Evolutionary conservation across 495 filamentous ascomycete genomes (phyloP).

Genomic region (Articulospora tetracladia): DNA sequence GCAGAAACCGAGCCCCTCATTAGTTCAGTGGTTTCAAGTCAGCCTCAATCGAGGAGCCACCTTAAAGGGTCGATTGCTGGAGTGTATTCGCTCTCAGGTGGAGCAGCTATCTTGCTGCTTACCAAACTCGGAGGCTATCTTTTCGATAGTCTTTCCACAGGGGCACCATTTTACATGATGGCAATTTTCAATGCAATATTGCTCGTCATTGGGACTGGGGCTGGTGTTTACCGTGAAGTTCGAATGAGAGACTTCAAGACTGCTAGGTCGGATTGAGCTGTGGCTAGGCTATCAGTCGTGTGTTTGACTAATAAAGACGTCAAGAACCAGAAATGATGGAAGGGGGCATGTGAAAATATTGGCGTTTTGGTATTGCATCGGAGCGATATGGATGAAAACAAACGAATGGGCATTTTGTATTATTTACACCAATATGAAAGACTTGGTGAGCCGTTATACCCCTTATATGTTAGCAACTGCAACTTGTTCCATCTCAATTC

Average conservation of each 20-base stretch:
- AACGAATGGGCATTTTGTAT: too few species aligned
- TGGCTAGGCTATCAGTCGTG: background rate
- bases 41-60: constrained; percentile 31
- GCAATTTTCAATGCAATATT: constrained; percentile 77
- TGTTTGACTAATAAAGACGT: background rate
- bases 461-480: too few species aligned
- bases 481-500: too few species aligned
- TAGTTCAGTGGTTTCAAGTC: background rate
- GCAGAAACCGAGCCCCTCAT: constrained; percentile 17
- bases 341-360: too few species aligned
- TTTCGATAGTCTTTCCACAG: constrained; percentile 66
- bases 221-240: constrained; percentile 24
- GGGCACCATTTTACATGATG: constrained; percentile 90
- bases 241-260: background rate
- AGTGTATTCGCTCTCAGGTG: constrained; percentile 85
- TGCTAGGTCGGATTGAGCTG: background rate
- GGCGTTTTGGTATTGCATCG: too few species aligned
- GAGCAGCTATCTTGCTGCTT: constrained; percentile 83
- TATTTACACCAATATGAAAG: too few species aligned
- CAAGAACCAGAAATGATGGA: too few species aligned
- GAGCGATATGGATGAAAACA: too few species aligned
- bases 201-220: constrained; percentile 50
- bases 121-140: constrained; percentile 89
- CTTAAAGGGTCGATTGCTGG: constrained; percentile 93
- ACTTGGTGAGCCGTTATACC: too few species aligned